phyloP scores from a whole-genome alignment of 148 eudicot genomes.

The Chenopodium suecicum region DNA sequence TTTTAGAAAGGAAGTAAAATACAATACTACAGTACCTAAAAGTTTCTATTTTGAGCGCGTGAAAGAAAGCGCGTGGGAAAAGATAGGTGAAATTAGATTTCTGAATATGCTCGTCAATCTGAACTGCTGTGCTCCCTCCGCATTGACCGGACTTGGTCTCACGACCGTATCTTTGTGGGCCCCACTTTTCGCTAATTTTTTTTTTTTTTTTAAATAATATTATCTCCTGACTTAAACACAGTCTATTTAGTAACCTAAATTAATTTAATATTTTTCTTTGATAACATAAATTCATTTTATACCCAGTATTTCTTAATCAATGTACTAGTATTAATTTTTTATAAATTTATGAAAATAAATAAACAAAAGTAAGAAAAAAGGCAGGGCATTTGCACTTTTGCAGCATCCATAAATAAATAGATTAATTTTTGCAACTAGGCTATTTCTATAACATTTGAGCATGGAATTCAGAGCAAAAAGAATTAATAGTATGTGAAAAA shows the following conservation, averaged over 20 bases:
- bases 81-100: neutral
- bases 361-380: neutral
- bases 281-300: too few relatives aligned
- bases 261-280: neutral
- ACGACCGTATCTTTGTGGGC: slow-evolving; percentile 26
- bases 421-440: neutral
- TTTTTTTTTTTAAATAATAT: neutral
- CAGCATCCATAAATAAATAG: neutral
- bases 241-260: neutral
- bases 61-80: neutral
- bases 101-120: slow-evolving; percentile 14
- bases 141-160: slow-evolving; percentile 27
- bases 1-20: too few relatives aligned
- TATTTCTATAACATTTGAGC: neutral
- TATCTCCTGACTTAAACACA: neutral
- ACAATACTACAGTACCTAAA: too few relatives aligned
- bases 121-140: slow-evolving; percentile 22
- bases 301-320: too few relatives aligned
- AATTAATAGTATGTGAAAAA: neutral
- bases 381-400: neutral
- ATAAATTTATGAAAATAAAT: too few relatives aligned
- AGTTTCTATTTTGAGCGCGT: too few relatives aligned
- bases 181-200: neutral
- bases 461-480: slow-evolving; percentile 21
- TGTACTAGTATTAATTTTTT: too few relatives aligned